Evolutionary conservation across 495 filamentous ascomycete species (phyloP), one percentile per base, ranked within the genome.

Genomic region (Amphirosellinia nigrospora): DNA sequence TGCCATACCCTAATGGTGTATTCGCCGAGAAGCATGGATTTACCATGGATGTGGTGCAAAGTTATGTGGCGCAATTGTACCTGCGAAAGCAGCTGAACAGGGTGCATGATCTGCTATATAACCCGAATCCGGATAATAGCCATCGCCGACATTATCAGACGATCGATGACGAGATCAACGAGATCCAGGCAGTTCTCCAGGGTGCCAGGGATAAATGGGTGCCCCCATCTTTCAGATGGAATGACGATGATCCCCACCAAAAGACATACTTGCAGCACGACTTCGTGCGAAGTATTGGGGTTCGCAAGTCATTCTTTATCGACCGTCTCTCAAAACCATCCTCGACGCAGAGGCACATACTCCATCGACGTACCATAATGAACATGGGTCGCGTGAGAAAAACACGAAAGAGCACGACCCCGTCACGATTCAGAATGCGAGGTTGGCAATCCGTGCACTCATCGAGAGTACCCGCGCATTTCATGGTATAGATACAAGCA

Each of bases 211-310:
- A 71, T 65, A 70, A 68, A 7, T 82, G 80, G 70, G 79, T 82
- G 5, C 81, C 84, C 2, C 72, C 74, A 1, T 74, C 75, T 66
- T 87, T 85, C 78, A 75, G 69, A 62, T 99, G 95, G 90, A 76
- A 87, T 23, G 90, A 92, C 56, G 74, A 74, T 3, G 91, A 94
- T 48, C 82, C 83, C 93, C 92, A 2, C 84, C 94, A 2, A 71
- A 69, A 2, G 90, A 97, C 36, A 96, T 99, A 66, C 90, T 97
- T 28, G 85, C 86, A 8, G 95, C 96, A 21, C 89, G 96, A 5
- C 85, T 98, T 60, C 89, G 96, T 34, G 96, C 93, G 7, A 99
- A 99, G 75, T 98, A 95, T 79, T 98, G 93, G 81, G 96, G 96
- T 28, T 95, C 94, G 0, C 86, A 89, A 50, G 94, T 97, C 58